phyloP scores from a whole-genome alignment of 345 rosid species.

The Ceriops decandra region DNA sequence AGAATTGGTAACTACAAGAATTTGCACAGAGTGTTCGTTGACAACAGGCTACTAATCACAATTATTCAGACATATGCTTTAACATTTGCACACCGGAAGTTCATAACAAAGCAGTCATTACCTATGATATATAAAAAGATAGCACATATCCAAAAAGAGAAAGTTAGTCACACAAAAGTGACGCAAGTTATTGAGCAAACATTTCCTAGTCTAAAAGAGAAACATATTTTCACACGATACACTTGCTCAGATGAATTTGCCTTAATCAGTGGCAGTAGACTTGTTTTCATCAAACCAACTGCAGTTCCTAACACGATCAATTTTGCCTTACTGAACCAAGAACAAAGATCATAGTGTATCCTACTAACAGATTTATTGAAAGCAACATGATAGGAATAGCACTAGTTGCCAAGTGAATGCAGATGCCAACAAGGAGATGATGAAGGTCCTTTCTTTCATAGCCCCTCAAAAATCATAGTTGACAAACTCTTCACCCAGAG shows the following conservation, averaged over 20 bases:
- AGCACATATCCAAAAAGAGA: neutral
- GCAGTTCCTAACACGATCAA: too few relatives aligned
- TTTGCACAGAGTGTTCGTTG: neutral
- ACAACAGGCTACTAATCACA: neutral
- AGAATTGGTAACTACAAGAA: constrained; percentile 4
- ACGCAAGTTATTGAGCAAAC: neutral
- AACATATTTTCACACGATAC: neutral
- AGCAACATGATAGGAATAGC: too few relatives aligned
- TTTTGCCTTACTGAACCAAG: too few relatives aligned
- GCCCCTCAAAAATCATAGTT: too few relatives aligned
- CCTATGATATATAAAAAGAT: neutral
- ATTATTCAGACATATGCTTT: neutral
- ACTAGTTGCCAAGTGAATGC: too few relatives aligned
- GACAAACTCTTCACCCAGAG: too few relatives aligned
- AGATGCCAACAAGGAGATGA: too few relatives aligned
- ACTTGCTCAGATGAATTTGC: neutral
- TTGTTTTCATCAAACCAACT: too few relatives aligned
- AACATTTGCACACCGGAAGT: neutral
- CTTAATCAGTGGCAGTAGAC: neutral
- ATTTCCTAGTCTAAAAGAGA: neutral
- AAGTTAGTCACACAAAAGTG: neutral
- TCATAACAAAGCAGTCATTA: neutral
- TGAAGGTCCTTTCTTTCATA: too few relatives aligned
- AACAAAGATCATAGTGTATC: too few relatives aligned
- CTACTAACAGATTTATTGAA: too few relatives aligned